Conservation (phyloP, 371 early-diverging fungal genomes). For the Catenaria anguillulae region DNA sequence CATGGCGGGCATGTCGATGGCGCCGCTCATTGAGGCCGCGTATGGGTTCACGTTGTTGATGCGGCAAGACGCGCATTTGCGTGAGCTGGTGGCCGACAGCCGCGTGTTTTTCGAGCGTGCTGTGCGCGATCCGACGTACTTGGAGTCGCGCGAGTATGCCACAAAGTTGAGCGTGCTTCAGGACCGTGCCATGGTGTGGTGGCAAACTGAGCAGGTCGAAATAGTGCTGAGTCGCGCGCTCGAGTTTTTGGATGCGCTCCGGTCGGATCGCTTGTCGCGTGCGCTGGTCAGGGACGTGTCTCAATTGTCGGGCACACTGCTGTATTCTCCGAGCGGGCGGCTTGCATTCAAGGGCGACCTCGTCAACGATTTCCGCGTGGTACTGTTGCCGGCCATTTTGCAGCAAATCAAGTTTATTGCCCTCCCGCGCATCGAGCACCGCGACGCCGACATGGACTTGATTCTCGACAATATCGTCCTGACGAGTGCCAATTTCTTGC, state of each 20-base stretch:
- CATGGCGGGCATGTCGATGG: constrained; percentile 1
- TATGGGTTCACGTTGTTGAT: not conserved
- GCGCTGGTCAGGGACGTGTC: not conserved
- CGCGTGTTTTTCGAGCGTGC: constrained; percentile 1
- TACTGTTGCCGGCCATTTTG: constrained; percentile 9
- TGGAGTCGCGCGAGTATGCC: not conserved
- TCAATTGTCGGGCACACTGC: not conserved
- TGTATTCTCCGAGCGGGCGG: not conserved
- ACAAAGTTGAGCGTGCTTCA: not conserved
- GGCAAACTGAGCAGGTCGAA: too few species aligned
- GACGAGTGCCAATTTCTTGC: constrained; percentile 17
- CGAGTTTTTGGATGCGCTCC: constrained; percentile 1
- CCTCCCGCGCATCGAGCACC: constrained; percentile 24
- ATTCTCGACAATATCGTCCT: constrained; percentile 21
- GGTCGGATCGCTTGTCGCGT: not conserved
- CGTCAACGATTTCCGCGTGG: constrained; percentile 14
- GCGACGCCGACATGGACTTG: constrained; percentile 16
- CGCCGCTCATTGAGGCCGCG: constrained; percentile 2
- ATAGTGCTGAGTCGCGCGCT: not conserved
- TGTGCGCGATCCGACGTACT: not conserved
- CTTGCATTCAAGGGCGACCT: constrained; percentile 17
- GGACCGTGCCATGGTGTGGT: constrained; percentile 6
- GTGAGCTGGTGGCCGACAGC: not conserved
- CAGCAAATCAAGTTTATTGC: constrained; percentile 20
- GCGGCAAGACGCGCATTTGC: not conserved